These are phyloP conservation scores for Turritis glabra DNA, from an alignment of 345 rosid genomes.

Conservation along the genomic window DNA sequence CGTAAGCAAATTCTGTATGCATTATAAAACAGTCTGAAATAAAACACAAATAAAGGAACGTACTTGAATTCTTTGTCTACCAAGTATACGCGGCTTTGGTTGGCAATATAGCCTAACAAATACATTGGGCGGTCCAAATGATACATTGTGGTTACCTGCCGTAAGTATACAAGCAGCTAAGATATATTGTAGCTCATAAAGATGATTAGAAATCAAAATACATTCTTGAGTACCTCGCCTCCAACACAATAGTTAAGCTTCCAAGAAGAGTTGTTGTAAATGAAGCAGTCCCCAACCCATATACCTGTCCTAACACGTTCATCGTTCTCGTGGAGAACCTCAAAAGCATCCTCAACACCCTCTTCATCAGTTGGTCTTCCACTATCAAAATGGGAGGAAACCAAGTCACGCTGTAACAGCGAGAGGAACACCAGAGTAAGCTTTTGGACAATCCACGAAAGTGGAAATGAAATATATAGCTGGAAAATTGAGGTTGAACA, in stretches of 20 bases:
- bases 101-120: conserved; percentile 95
- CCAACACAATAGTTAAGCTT: conserved; percentile 98
- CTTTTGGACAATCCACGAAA: conserved; percentile 1
- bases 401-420: conserved; percentile 73
- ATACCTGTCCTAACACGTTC: conserved; percentile 97
- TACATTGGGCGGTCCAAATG: conserved; percentile 99
- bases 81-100: conserved; percentile 93
- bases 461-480: background rate
- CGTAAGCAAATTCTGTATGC: conserved; percentile 8
- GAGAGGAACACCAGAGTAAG: conserved; percentile 15
- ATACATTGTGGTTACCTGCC: conserved; percentile 93
- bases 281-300: conserved; percentile 99
- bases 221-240: conserved; percentile 73
- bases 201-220: background rate
- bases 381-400: conserved; percentile 82
- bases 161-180: conserved; percentile 9
- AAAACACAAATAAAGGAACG: conserved; percentile 33
- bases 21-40: conserved; percentile 8
- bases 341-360: conserved; percentile 98
- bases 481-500: background rate
- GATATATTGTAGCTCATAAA: conserved; percentile 3
- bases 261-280: conserved; percentile 95
- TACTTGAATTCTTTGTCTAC: conserved; percentile 99
- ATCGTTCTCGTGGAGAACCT: conserved; percentile 94
- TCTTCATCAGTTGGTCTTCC: conserved; percentile 90